A percentile compares a stretch with the other conserved stretches of the same genome.
Conservation (phyloP, 495 filamentous ascomycete genomes). For the Daldinia decipiens region DNA sequence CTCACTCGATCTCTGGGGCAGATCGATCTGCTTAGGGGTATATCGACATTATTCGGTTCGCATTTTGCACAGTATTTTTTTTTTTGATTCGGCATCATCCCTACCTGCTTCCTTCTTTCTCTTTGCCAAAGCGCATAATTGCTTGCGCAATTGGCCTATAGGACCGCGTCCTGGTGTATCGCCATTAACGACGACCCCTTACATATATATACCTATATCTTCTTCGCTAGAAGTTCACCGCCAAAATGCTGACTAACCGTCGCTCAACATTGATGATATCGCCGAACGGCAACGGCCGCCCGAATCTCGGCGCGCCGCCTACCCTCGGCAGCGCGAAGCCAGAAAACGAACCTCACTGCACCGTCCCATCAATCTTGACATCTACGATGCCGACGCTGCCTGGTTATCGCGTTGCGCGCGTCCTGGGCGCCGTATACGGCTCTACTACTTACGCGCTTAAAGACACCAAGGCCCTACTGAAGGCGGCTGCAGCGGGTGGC, state of each 20-base stretch:
- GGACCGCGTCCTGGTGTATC: neutral
- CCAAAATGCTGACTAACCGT: conserved; percentile 45
- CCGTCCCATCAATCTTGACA: conserved; percentile 31
- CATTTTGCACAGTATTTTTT: neutral
- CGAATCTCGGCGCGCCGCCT: conserved; percentile 1
- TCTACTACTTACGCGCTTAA: conserved; percentile 33
- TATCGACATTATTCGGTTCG: conserved; percentile 12
- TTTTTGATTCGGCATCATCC: neutral
- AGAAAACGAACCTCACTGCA: conserved; percentile 37
- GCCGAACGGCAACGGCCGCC: conserved; percentile 19
- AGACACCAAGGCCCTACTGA: conserved; percentile 39
- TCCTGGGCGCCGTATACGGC: conserved; percentile 39
- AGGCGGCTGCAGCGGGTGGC: conserved; percentile 14
- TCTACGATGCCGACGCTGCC: conserved; percentile 34
- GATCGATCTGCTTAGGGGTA: conserved; percentile 17
- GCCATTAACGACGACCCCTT: neutral
- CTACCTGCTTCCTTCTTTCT: neutral
- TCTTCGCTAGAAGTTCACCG: neutral
- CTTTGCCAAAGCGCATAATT: neutral
- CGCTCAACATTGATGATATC: conserved; percentile 43
- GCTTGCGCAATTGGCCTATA: neutral
- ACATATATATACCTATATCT: neutral
- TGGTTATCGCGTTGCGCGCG: conserved; percentile 33
- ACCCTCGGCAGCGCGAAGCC: conserved; percentile 27
- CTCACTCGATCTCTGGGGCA: conserved; percentile 23